Evolutionary conservation across 2,329 filamentous ascomycete genomes (phyloP).

Genomic region (Fusarium sulawesiense): DNA sequence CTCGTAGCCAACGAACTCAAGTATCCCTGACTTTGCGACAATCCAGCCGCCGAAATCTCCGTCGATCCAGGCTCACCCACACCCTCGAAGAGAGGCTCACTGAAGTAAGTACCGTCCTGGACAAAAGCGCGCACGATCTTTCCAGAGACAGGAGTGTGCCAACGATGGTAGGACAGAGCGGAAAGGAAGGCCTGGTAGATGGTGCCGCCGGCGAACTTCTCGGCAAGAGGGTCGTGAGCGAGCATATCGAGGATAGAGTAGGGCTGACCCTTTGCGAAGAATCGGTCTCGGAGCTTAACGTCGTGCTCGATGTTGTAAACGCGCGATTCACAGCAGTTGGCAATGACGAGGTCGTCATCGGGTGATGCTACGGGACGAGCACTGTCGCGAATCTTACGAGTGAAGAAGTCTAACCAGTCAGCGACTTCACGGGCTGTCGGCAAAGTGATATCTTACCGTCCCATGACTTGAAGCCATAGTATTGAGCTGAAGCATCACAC

Average conservation of each 20-base stretch:
- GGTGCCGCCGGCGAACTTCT: constrained; percentile 70
- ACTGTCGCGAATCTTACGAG: constrained; percentile 63
- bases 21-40: constrained; percentile 71
- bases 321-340: constrained; percentile 73
- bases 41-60: constrained; percentile 55
- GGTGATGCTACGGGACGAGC: constrained; percentile 69
- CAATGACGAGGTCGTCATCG: constrained; percentile 65
- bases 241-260: constrained; percentile 76
- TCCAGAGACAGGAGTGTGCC: constrained; percentile 76
- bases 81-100: constrained; percentile 62
- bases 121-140: constrained; percentile 68
- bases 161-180: constrained; percentile 76
- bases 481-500: constrained; percentile 65
- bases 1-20: constrained; percentile 75
- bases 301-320: constrained; percentile 64
- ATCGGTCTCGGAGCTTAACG: constrained; percentile 67
- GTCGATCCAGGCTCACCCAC: constrained; percentile 45
- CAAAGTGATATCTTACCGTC: constrained; percentile 58
- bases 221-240: constrained; percentile 62
- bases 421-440: not conserved
- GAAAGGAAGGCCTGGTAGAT: constrained; percentile 78
- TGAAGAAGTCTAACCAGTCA: constrained; percentile 68
- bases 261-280: constrained; percentile 77
- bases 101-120: constrained; percentile 75
- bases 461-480: constrained; percentile 75